Conservation (phyloP, 2,329 filamentous ascomycete genomes). For the Fusarium euwallaceae region DNA sequence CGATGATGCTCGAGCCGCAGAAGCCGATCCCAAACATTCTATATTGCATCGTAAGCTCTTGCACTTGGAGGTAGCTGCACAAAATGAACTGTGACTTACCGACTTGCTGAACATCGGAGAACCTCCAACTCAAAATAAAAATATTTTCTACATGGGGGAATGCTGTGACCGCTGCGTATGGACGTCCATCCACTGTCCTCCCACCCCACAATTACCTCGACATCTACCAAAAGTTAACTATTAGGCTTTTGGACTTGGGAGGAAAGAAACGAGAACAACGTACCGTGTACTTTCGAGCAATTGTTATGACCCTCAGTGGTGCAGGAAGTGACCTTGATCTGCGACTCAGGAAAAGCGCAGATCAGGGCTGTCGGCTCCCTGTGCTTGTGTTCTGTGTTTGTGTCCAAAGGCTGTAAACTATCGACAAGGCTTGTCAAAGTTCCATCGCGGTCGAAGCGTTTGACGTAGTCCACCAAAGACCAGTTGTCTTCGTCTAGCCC, state of each 20-base stretch:
- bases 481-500: not conserved
- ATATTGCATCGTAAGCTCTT: fast-evolving
- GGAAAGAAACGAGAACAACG: not conserved
- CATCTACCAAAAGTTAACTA: not conserved
- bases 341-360: fast-evolving
- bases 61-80: fast-evolving
- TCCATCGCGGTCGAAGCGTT: not conserved
- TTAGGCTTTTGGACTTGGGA: not conserved
- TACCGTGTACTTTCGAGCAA: not conserved
- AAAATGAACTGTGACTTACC: not conserved
- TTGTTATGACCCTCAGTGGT: not conserved
- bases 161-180: not conserved
- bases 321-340: not conserved
- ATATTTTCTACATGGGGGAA: not conserved
- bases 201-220: not conserved
- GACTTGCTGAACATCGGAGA: fast-evolving
- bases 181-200: too few relatives aligned
- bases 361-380: not conserved
- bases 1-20: fast-evolving
- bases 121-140: not conserved
- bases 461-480: not conserved
- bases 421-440: not conserved
- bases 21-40: not conserved
- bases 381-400: not conserved
- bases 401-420: not conserved